Base-by-base conservation (phyloP, 257 asterid genomes). In the Haberlea rhodopensis region DNA sequence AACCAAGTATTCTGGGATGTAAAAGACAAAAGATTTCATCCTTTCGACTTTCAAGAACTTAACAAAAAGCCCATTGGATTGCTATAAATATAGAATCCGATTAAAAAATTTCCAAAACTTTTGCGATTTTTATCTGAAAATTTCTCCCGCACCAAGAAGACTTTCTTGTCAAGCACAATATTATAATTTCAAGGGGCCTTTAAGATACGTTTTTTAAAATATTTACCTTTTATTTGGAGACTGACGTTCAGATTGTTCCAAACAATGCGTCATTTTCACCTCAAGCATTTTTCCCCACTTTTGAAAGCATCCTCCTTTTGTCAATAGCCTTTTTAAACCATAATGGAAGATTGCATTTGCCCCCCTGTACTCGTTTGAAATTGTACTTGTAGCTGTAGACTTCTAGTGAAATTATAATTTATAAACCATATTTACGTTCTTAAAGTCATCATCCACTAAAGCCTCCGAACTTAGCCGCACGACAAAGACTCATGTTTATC, bases 211-310 rank as follows among this genome's bases (percentile, higher is more conserved):
- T 65, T 24, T 72, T 75, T 71, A 68, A 60, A 73, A 69, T 59
- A 70, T 73, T 66, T 29, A 34, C 64, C 51, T 75, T 49, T 71
- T 68, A 72, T 77, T 53, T 62, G 58, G 71, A 54, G 78, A 65
- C 79, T 82, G 88, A 82, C 83, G 85, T 84, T 69, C 80, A 77
- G 73, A 75, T 60, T 77, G 64, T 79, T 64, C 86, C 91, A 82
- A 86, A 76, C 73, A 61, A 28, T 53, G 73, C 89, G 86, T 85
- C 91, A 74, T 76, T 84, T 73, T 86, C 90, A 73, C 65, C 71
- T 67, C 70, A 68, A 78, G 80, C 81, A 68, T 68, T 70, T 67
- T 79, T 78, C n/a, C 48, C 86, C 83, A 68, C 78, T 78, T 82
- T 77, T 74, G 79, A 82, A 87, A 82, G 84, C 74, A 75, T 78